Evolutionary conservation across 23 red algal genomes (phyloP), one percentile per base, ranked within the genome.

Genomic region (Gracilaria gracilis): DNA sequence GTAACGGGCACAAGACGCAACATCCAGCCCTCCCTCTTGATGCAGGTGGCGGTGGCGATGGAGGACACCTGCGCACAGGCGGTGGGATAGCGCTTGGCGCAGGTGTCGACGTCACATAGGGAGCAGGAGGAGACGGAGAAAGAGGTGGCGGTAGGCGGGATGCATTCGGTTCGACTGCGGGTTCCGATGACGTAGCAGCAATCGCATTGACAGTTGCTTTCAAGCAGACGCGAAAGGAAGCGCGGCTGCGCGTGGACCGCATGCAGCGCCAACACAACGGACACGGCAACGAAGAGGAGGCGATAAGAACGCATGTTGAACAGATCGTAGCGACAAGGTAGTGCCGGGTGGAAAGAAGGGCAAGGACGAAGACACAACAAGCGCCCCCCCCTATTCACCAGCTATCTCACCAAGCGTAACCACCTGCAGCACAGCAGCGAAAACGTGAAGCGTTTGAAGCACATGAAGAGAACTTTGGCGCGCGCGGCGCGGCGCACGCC

Each of bases 161-260:
- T 57, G 34, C 87, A 90, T 69, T 80, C 55, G 20, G 87, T 69
- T 11, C 61, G 54, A 0, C 62, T 62, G 19, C 46, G 49, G 15
- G 16, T 50, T n/a, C 73, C 87, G 13, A 80, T 38, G n/a, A 40
- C 16, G 74, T 90, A 90, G 64, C 87, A 90, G 39, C 87, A 90
- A 27, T 80, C 87, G 64, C 87, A 90, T n/a, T 90, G 87, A 35
- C 87, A 90, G 21, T 55, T 80, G 87, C 79, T 77, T 0, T 77
- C 72, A 6, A 77, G 42, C 40, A 77, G 72, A 20, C 72, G 72
- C 2, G 72, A 4, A 21, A 20, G 27, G 20, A 77, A 49, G 46
- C 40, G 46, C 4, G 72, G 72, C 11, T 34, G 72, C 0, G 20
- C 72, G 12, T 12, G 1, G 72, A 37, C 72, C 1, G 40, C 23